Evolutionary conservation across 2,329 filamentous ascomycete species (phyloP), one percentile per base, ranked within the genome.

Genomic region (Talaromyces sp.): DNA sequence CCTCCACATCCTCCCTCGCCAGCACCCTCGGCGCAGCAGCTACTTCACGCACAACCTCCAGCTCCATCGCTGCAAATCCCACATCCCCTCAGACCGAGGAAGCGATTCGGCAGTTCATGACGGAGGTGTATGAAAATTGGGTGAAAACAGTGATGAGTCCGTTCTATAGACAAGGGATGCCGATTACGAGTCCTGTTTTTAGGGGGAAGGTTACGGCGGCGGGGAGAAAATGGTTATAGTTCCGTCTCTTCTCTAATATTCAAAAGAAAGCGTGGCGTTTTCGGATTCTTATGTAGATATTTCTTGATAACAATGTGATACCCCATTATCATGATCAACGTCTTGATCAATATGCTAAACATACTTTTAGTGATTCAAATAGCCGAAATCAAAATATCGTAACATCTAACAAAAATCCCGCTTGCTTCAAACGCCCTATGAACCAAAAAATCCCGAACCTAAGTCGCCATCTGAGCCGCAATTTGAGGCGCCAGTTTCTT

Each of bases 101-200:
- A 81, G 94, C 95, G 4, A 91, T 98, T 71, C 89, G 92, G 75
- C 92, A 92, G 79, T 99, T 98, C 81, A 97, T 99, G 81, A 85
- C 86, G 17, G 95, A 99, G 75, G 91, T 97, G 13, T 98, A 97
- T 80, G 95, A 99, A 80, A 92, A 89, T 70, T 99, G 94, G 89
- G 87, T 97, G 69, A 99, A 99, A 84, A 91, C 93, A 13, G 88
- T 93, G 65, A 98, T 99, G 95, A 98, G 88, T 75, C 95, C 95
- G 0, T 99, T 99, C 77, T 98, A 97, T 81, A 85, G 86, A 62
- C 87, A 90, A 63, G 94, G 96, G 69, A 90, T 90, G 84, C 89
- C 91, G 71, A 89, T 99, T 61, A 88, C 85, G 74, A 98, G 93
- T 78, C 90, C 92, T 0, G 86, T 97, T 1, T 99, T 99, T 77